Evolutionary conservation across 1,139 yeast species (phyloP).

Genomic region (Saccharomyces hybrid): DNA sequence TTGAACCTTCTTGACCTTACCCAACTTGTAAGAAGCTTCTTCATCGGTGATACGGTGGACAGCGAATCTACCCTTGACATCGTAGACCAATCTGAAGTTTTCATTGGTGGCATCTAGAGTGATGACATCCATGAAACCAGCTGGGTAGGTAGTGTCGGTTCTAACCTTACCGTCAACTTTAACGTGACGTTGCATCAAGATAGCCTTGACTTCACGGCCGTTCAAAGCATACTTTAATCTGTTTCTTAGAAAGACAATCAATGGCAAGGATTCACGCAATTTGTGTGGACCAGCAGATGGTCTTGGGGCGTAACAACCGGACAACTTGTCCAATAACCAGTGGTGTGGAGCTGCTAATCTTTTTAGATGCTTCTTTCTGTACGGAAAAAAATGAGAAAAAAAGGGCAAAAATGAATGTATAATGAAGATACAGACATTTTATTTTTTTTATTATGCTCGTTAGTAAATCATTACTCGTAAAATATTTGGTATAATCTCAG

Average conservation of each 20-base stretch:
- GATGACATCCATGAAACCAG: constrained; percentile 99
- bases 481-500: neutral
- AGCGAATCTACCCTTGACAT: constrained; percentile 97
- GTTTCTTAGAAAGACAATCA: constrained; percentile 97
- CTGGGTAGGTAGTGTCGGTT: constrained; percentile 97
- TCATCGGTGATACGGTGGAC: constrained; percentile 98
- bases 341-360: constrained; percentile 99
- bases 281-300: constrained; percentile 99
- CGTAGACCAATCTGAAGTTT: constrained; percentile 97
- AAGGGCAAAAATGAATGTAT: neutral
- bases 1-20: constrained; percentile 95
- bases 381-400: neutral
- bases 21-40: constrained; percentile 96
- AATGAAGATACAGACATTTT: neutral
- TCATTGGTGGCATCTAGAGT: constrained; percentile 96
- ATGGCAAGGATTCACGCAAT: constrained; percentile 97
- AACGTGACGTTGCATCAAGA: constrained; percentile 98
- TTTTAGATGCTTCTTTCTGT: constrained; percentile 90
- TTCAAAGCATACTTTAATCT: constrained; percentile 98
- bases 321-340: constrained; percentile 99
- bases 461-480: neutral
- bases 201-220: constrained; percentile 99
- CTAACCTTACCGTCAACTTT: constrained; percentile 99
- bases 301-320: constrained; percentile 99
- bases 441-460: neutral